Base-by-base conservation (phyloP, 768 basidiomycete genomes). In the Mycena vulgaris region DNA sequence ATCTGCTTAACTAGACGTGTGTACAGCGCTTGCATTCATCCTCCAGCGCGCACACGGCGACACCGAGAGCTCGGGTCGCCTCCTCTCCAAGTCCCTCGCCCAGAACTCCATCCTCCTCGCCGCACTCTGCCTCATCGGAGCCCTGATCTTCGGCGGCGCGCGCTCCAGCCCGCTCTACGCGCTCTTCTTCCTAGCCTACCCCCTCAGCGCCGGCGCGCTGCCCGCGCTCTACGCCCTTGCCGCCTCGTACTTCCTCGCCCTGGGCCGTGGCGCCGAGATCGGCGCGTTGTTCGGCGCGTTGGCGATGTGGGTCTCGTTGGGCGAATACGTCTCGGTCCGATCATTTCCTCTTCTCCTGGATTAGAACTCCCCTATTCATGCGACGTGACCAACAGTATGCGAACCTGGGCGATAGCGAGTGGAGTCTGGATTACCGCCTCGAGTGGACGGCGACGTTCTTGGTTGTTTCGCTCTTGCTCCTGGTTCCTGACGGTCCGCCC, bases 161-260 rank as follows among this genome's bases (percentile, higher is more conserved):
- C 28, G 57, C 1, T 47, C 49, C 19, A 55, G 61, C 53, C 28
- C 35, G 5, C 63, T 70, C 25, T 65, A 33, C 17, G 40, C 10
- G 5, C 9, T 55, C 13, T 70, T 70, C 49, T 70, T 61, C 42
- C 56, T 61, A 27, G 2, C 47, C 16, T 64, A 70, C 42, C 35
- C 63, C 6, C 48, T 70, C 51, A 65, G 31, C 51, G 45, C 28
- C 23, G 69, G 57, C 1, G 63, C 63, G 1, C 63, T 70, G 1
- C 69, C 69, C 21, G 69, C 69, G 0, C 63, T 70, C 2, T 65
- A 70, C 51, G 33, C 69, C 11, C 69, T 70, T 27, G 63, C 51
- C 0, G 69, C 63, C 3, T 65, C 63, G 4, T 65, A 65, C 7
- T 64, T 59, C 30, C 2, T 55, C 47, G 63, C 56, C 25, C 27